phyloP scores from a whole-genome alignment of 352 stramenopile genomes.

The Thraustochytrium striatum region DNA sequence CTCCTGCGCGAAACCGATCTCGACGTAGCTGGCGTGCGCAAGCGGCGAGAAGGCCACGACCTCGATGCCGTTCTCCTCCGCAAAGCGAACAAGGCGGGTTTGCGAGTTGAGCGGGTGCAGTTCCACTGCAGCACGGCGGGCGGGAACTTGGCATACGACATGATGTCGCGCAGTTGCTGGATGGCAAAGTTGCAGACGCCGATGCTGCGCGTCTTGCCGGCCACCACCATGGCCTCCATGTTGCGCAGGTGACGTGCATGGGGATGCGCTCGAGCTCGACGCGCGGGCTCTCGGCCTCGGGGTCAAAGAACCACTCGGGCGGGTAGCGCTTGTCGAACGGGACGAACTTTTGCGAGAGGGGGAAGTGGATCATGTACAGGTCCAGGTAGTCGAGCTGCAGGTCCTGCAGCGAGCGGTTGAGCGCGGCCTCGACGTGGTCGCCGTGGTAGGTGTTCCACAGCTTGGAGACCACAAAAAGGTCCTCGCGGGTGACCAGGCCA shows the following conservation, averaged over 20 bases:
- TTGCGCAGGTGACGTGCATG: conserved; percentile 47
- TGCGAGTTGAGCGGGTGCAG: conserved; percentile 63
- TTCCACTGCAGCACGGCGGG: conserved; percentile 70
- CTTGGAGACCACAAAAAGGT: conserved; percentile 53
- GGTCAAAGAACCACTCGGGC: conserved; percentile 49
- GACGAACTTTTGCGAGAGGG: conserved; percentile 49
- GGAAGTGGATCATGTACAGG: conserved; percentile 56
- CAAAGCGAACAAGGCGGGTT: conserved; percentile 50
- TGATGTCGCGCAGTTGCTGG: conserved; percentile 57
- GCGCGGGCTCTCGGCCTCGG: conserved; percentile 40
- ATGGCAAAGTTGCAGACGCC: conserved; percentile 68
- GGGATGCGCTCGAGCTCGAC: conserved; percentile 48
- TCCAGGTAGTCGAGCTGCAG: conserved; percentile 55
- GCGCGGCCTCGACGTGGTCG: conserved; percentile 45
- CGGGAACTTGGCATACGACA: conserved; percentile 58
- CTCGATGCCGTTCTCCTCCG: conserved; percentile 36
- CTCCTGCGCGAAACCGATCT: conserved; percentile 34
- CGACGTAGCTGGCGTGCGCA: conserved; percentile 47
- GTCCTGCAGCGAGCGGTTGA: conserved; percentile 44
- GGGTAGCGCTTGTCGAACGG: conserved; percentile 52
- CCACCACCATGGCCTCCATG: conserved; percentile 46
- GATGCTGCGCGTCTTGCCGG: conserved; percentile 50
- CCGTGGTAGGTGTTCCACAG: conserved; percentile 54
- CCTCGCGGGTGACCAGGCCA: conserved; percentile 41
- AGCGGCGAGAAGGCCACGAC: conserved; percentile 51